Conservation (phyloP, 2,329 filamentous ascomycete genomes). For the Fusarium napiforme region DNA sequence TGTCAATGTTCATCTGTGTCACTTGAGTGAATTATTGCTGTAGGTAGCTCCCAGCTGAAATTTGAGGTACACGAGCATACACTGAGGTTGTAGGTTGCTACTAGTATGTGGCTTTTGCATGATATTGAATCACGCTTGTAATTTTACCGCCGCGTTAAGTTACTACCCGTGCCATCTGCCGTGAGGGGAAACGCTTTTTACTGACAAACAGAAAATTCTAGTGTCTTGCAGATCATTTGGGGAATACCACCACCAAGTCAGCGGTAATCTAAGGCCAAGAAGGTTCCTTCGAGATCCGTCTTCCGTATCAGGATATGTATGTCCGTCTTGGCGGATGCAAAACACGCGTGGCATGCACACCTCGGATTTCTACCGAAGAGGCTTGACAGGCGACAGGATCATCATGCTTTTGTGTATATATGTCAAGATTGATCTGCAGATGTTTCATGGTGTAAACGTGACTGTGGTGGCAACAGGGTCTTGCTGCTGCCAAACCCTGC, state of each 20-base stretch:
- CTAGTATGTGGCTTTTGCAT: not conserved
- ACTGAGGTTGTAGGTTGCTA: not conserved
- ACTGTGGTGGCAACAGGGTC: too few species aligned
- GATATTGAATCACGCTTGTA: not conserved
- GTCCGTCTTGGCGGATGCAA: not conserved
- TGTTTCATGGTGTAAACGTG: accelerated
- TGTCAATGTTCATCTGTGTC: too few species aligned
- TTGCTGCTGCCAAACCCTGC: accelerated
- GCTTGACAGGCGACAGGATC: not conserved
- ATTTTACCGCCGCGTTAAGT: not conserved
- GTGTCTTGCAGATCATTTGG: not conserved
- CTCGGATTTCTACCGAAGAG: not conserved
- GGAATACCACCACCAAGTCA: not conserved
- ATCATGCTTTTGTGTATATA: not conserved
- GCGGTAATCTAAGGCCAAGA: too few species aligned
- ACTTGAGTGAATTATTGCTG: not conserved
- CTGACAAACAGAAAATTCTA: not conserved
- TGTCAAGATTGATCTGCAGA: not conserved
- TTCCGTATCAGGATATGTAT: not conserved
- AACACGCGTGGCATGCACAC: not conserved
- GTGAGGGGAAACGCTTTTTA: not conserved
- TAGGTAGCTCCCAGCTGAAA: accelerated
- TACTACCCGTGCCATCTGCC: not conserved
- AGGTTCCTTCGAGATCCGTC: not conserved
- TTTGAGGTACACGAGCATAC: not conserved